A percentile compares a stretch with the other conserved stretches of the same genome.
Evolutionary conservation across 2,329 filamentous ascomycete genomes (phyloP).

Genomic region (Helminthosporium solani): DNA sequence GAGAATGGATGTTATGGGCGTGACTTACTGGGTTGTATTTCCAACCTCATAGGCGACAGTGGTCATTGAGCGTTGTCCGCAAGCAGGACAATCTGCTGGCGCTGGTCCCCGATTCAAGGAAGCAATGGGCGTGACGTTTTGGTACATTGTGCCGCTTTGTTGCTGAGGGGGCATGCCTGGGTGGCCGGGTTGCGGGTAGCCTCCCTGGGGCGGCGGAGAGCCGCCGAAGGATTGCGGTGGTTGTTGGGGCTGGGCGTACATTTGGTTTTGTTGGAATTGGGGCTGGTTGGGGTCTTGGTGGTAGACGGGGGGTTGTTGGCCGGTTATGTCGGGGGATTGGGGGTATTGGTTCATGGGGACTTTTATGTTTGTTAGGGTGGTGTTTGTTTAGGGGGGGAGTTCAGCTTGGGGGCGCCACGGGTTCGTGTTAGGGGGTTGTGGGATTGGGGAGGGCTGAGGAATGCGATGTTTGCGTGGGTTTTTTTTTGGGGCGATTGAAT

Average conservation of each 20-base stretch:
- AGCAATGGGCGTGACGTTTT: conserved; percentile 39
- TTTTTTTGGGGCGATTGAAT: background rate
- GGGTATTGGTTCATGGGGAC: conserved; percentile 43
- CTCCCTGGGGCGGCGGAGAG: conserved; percentile 28
- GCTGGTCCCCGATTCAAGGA: conserved; percentile 38
- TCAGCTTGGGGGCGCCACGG: conserved; percentile 1
- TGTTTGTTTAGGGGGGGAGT: too few relatives aligned
- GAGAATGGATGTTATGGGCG: too few relatives aligned
- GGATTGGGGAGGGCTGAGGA: background rate
- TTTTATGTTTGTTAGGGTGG: conserved; percentile 25
- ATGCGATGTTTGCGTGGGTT: background rate
- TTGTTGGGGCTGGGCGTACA: conserved; percentile 20
- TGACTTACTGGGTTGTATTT: conserved; percentile 46
- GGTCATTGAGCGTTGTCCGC: conserved; percentile 45
- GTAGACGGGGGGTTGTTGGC: conserved; percentile 35
- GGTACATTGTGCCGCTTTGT: conserved; percentile 35
- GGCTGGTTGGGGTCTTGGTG: conserved; percentile 33
- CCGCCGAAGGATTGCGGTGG: conserved; percentile 18
- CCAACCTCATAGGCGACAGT: conserved; percentile 37
- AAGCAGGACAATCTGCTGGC: conserved; percentile 52
- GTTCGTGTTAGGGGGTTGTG: background rate
- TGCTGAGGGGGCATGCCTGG: conserved; percentile 40
- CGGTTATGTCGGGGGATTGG: conserved; percentile 31
- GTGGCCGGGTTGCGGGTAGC: conserved; percentile 20
- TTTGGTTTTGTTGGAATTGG: conserved; percentile 22